phyloP scores from a whole-genome alignment of 75 land plant species.

The Pinus taeda region DNA sequence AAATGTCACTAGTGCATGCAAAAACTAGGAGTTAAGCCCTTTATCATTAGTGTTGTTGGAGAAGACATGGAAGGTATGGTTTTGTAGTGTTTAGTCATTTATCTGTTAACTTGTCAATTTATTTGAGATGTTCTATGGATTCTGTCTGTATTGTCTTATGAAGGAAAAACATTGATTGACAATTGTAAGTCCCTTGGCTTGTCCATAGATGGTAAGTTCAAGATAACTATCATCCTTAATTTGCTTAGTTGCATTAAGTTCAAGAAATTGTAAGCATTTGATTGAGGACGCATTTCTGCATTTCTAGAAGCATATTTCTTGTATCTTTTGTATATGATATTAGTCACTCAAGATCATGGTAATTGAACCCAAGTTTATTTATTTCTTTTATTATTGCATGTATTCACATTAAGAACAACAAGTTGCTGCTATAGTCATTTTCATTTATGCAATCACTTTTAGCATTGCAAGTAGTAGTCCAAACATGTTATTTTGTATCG shows the following conservation, averaged over 20 bases:
- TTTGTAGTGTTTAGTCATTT: not conserved
- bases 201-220: conserved; percentile 52
- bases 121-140: not conserved
- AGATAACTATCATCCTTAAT: not conserved
- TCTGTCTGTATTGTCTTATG: not conserved
- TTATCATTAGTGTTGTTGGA: conserved; percentile 79
- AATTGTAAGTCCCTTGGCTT: conserved; percentile 81
- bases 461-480: not conserved
- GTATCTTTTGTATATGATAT: not conserved
- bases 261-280: too few relatives aligned
- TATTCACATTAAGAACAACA: not conserved
- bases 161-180: conserved; percentile 68
- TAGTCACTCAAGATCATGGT: not conserved
- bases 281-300: not conserved
- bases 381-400: not conserved
- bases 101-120: not conserved
- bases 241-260: not conserved
- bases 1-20: conserved; percentile 86
- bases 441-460: not conserved
- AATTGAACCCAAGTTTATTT: not conserved
- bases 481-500: not conserved
- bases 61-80: conserved; percentile 72
- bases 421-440: not conserved
- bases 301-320: too few relatives aligned
- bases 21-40: conserved; percentile 70